Conservation (phyloP, 106 monocot species). For the Narthecium ossifragum region DNA sequence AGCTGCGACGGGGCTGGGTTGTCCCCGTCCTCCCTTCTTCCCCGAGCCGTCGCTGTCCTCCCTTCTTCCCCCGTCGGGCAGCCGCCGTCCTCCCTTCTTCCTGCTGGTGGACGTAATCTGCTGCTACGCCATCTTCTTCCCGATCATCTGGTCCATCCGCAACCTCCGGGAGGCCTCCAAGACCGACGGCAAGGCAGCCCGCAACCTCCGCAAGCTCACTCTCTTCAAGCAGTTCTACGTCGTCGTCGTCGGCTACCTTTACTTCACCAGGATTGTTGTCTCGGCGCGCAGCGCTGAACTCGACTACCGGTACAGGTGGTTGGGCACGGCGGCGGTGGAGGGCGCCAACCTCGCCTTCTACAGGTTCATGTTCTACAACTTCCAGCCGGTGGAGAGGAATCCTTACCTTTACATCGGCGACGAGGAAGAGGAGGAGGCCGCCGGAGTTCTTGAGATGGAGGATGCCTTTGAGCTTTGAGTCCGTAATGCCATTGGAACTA, state of each 20-base stretch:
- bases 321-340: slow-evolving; percentile 41
- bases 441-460: slow-evolving; percentile 41
- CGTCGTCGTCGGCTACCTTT: slow-evolving; percentile 48
- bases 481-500: too few relatives aligned
- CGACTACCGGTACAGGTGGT: slow-evolving; percentile 47
- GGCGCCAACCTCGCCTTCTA: slow-evolving; percentile 54
- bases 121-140: slow-evolving; percentile 58
- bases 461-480: slow-evolving; percentile 59
- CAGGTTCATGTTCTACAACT: slow-evolving; percentile 45
- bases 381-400: slow-evolving; percentile 46
- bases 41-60: too few relatives aligned
- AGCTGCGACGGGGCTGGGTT: too few relatives aligned
- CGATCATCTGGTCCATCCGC: slow-evolving; percentile 61
- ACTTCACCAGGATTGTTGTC: slow-evolving; percentile 57
- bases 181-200: slow-evolving; percentile 59
- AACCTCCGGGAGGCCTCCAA: slow-evolving; percentile 47
- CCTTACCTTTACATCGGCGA: slow-evolving; percentile 51
- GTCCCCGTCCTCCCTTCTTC: too few relatives aligned
- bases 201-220: slow-evolving; percentile 52
- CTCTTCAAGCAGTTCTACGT: slow-evolving; percentile 58
- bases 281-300: slow-evolving; percentile 43
- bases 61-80: too few relatives aligned
- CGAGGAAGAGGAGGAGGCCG: slow-evolving; percentile 61
- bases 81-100: too few relatives aligned
- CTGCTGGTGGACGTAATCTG: slow-evolving; percentile 55